Conservation (phyloP, 495 filamentous ascomycete species). For the Bacidia gigantensis region DNA sequence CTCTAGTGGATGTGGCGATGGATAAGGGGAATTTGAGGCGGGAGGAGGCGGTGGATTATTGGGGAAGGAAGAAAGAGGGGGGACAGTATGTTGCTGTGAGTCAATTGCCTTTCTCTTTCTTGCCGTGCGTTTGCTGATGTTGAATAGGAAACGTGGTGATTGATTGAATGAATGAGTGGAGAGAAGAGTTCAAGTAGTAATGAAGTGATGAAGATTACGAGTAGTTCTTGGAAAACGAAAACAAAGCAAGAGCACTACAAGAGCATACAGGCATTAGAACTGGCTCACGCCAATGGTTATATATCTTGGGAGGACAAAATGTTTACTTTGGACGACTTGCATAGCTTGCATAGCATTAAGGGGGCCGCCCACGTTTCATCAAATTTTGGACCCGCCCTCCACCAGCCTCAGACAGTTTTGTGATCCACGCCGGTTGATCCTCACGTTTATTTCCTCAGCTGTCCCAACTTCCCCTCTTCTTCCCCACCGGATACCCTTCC, state of each 20-base stretch:
- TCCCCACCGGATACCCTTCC: too few species aligned
- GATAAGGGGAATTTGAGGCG: constrained; percentile 60
- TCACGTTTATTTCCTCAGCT: too few species aligned
- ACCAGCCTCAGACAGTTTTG: too few species aligned
- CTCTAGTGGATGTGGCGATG: constrained; percentile 69
- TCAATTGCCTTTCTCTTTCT: neutral
- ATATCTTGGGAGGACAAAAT: neutral
- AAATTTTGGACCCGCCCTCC: too few species aligned
- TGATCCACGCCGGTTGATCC: too few species aligned
- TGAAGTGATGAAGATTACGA: neutral
- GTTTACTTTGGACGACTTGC: neutral
- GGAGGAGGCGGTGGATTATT: constrained; percentile 63
- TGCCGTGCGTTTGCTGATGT: neutral
- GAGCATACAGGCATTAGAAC: neutral
- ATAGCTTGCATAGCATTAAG: neutral
- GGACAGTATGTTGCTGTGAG: constrained; percentile 82
- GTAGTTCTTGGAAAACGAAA: neutral
- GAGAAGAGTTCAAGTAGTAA: neutral
- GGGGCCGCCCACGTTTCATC: too few species aligned
- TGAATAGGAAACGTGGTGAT: constrained; percentile 22
- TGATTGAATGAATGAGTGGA: too few species aligned
- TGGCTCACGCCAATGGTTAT: neutral
- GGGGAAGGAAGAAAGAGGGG: constrained; percentile 67
- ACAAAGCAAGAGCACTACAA: neutral
- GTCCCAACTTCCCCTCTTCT: too few species aligned